These are phyloP conservation scores for Colletotrichum siamense DNA, from an alignment of 2,329 filamentous ascomycete species.

Conservation along the genomic window DNA sequence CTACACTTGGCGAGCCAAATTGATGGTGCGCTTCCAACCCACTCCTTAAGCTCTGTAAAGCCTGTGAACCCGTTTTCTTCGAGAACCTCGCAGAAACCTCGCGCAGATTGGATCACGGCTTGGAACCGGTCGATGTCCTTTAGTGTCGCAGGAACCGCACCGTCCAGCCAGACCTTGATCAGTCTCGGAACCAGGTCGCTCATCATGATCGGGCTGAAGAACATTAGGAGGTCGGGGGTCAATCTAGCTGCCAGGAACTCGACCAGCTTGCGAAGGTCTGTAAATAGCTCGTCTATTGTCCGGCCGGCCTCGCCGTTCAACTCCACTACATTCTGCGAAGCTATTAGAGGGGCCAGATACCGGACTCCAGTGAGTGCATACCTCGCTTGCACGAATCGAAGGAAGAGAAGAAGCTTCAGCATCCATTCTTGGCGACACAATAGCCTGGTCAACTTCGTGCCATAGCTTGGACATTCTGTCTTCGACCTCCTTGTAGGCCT, in stretches of 20 bases:
- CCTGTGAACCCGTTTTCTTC: conserved; percentile 67
- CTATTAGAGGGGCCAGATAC: conserved; percentile 18
- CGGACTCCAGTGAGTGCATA: not conserved
- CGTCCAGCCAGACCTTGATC: conserved; percentile 76
- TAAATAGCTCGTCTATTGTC: conserved; percentile 56
- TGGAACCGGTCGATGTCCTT: conserved; percentile 76
- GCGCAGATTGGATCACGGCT: conserved; percentile 67
- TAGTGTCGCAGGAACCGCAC: conserved; percentile 77
- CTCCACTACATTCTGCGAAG: conserved; percentile 46
- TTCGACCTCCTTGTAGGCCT: conserved; percentile 66
- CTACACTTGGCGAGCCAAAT: conserved; percentile 88
- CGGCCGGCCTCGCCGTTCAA: conserved; percentile 47
- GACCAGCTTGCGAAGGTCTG: conserved; percentile 58
- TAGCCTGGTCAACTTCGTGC: conserved; percentile 65
- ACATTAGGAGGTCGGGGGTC: conserved; percentile 59
- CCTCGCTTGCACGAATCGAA: conserved; percentile 37
- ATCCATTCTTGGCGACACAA: conserved; percentile 66
- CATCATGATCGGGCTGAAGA: conserved; percentile 74
- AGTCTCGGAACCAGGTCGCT: conserved; percentile 71
- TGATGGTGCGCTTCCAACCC: conserved; percentile 80
- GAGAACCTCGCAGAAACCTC: conserved; percentile 68
- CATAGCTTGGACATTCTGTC: conserved; percentile 65
- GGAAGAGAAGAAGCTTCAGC: conserved; percentile 37
- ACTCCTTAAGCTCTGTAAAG: conserved; percentile 71
- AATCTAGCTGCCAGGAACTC: conserved; percentile 57